Evolutionary conservation across 352 stramenopile species (phyloP).

Genomic region (Phytophthora ohioensis): DNA sequence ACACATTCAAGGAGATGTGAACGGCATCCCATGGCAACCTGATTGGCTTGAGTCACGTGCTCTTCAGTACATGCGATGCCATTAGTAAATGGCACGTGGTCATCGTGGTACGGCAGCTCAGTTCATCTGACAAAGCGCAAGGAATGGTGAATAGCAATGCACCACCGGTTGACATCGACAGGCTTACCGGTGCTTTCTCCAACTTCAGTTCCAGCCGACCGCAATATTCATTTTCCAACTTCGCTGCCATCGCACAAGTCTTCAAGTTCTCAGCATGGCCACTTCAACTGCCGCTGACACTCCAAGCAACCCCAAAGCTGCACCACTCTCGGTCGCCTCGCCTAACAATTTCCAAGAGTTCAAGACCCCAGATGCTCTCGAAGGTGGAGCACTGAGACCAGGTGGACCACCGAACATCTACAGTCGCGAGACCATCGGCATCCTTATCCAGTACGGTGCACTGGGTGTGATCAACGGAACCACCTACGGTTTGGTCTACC

Average conservation of each 20-base stretch:
- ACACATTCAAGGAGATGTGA: constrained; percentile 18
- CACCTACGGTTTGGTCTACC: constrained; percentile 50
- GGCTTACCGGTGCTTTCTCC: neutral
- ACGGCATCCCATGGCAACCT: constrained; percentile 19
- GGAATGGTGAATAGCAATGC: constrained; percentile 43
- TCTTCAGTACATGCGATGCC: constrained; percentile 32
- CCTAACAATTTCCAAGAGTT: constrained; percentile 38
- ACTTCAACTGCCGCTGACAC: constrained; percentile 8
- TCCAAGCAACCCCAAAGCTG: constrained; percentile 18
- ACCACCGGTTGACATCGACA: constrained; percentile 30
- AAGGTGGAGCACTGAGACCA: constrained; percentile 47
- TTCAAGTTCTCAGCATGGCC: constrained; percentile 15
- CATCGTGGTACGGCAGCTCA: constrained; percentile 31
- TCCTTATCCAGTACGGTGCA: constrained; percentile 56
- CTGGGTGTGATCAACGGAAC: constrained; percentile 61
- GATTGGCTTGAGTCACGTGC: constrained; percentile 39
- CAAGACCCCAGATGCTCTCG: constrained; percentile 44
- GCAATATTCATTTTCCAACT: constrained; percentile 28
- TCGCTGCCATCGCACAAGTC: constrained; percentile 17
- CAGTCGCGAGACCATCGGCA: constrained; percentile 41
- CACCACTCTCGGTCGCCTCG: constrained; percentile 16
- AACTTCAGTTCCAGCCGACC: constrained; percentile 4
- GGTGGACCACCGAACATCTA: constrained; percentile 50
- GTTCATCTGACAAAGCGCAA: constrained; percentile 34
- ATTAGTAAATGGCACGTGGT: constrained; percentile 44